Percentiles rank a stretch among this genome's conserved stretches.
phyloP scores from a whole-genome alignment of 2,329 filamentous ascomycete species.

The Epichloe aotearoae region DNA sequence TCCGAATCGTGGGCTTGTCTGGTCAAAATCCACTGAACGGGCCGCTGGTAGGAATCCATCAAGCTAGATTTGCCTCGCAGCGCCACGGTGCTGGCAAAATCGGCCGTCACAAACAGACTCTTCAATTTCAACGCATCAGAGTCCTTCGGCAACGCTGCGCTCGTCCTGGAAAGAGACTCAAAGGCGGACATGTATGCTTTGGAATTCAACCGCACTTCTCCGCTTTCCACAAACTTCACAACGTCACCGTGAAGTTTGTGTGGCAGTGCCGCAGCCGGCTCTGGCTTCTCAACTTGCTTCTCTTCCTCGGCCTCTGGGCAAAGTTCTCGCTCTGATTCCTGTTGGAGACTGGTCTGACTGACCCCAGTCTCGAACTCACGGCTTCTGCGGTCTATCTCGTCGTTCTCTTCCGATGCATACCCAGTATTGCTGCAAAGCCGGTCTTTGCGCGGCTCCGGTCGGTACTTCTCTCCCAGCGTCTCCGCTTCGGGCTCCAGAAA shows the following conservation, averaged over 20 bases:
- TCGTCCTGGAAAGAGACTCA: conserved; percentile 5
- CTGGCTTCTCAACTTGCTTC: conserved; percentile 37
- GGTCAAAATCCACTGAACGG: conserved; percentile 14
- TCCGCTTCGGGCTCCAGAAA: conserved; percentile 1
- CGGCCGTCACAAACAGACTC: conserved; percentile 8
- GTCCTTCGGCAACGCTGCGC: conserved; percentile 7
- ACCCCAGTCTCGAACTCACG: neutral
- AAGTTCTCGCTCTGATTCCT: conserved; percentile 59
- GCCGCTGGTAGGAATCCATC: conserved; percentile 11
- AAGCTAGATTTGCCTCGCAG: neutral
- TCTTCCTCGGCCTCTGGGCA: conserved; percentile 51
- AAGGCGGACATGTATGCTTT: conserved; percentile 9
- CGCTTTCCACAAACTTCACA: neutral
- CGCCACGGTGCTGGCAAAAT: conserved; percentile 9
- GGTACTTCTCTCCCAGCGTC: neutral
- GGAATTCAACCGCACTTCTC: neutral
- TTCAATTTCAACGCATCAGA: conserved; percentile 7
- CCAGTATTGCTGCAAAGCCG: neutral
- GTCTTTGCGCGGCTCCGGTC: neutral
- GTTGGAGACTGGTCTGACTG: neutral
- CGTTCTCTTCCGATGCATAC: neutral
- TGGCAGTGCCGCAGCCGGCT: conserved; percentile 14
- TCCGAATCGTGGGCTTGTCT: neutral
- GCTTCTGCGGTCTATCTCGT: neutral
- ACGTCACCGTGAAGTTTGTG: conserved; percentile 35